A percentile compares a stretch with the other conserved stretches of the same genome.
Conservation (phyloP, 1,139 yeast genomes). For the Kodamaea plutei region DNA sequence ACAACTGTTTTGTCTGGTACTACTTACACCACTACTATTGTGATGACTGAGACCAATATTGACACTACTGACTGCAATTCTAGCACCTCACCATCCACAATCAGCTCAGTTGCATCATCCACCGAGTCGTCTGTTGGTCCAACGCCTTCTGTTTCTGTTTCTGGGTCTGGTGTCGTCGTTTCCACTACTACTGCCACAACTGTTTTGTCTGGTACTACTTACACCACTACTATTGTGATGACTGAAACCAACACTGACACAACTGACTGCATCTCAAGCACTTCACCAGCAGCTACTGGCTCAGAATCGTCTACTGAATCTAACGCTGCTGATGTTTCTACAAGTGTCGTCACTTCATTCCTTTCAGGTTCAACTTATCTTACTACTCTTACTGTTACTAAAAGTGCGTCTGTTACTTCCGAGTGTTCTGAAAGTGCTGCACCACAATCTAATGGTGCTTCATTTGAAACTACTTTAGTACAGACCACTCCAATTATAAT, state of each 20-base stretch:
- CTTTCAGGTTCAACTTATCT: slow-evolving; percentile 9
- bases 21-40: too few species aligned
- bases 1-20: neutral
- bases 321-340: slow-evolving; percentile 8
- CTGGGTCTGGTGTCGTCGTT: slow-evolving; percentile 9
- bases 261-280: too few species aligned
- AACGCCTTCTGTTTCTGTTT: neutral
- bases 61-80: too few species aligned
- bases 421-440: too few species aligned
- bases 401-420: too few species aligned
- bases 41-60: too few species aligned
- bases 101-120: slow-evolving; percentile 1
- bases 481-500: too few species aligned
- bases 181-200: slow-evolving; percentile 12
- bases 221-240: too few species aligned
- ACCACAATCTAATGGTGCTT: too few species aligned
- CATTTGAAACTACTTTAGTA: too few species aligned
- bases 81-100: neutral
- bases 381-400: slow-evolving; percentile 8
- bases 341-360: slow-evolving; percentile 10
- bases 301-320: slow-evolving; percentile 8
- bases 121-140: slow-evolving; percentile 1
- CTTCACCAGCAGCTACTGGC: slow-evolving; percentile 3
- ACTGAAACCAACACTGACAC: too few species aligned
- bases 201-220: neutral